Conservation (phyloP, 176 grass and related monocot species). For the Musa schizocarpa region DNA sequence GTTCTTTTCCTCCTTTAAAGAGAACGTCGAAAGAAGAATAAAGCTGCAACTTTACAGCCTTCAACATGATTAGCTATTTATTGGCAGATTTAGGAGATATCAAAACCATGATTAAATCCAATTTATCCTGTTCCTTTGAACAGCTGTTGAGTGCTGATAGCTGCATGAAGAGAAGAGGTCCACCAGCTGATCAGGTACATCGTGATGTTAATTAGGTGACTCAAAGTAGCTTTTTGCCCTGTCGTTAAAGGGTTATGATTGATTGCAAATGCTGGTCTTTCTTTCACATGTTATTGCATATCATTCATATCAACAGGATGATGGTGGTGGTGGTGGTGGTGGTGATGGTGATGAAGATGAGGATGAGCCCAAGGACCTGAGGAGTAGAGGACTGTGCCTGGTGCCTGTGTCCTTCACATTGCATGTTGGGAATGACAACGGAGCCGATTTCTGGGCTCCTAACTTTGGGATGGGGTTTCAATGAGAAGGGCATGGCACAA, state of each 20-base stretch:
- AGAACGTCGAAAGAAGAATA: neutral
- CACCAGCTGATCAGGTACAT: slow-evolving; percentile 19
- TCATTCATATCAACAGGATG: too few species aligned
- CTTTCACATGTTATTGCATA: too few species aligned
- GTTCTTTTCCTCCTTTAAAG: too few species aligned
- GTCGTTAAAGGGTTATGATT: neutral
- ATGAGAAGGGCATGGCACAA: neutral
- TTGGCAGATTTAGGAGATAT: neutral
- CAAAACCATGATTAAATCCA: slow-evolving; percentile 12
- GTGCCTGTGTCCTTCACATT: slow-evolving; percentile 67
- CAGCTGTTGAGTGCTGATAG: slow-evolving; percentile 33
- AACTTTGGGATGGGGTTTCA: slow-evolving; percentile 45
- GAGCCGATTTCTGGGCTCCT: slow-evolving; percentile 63
- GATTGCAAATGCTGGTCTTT: too few species aligned
- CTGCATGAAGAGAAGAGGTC: slow-evolving; percentile 26
- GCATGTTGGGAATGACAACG: slow-evolving; percentile 40
- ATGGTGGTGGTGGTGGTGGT: neutral
- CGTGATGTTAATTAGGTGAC: neutral
- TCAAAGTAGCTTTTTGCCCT: neutral
- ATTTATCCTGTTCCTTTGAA: slow-evolving; percentile 12
- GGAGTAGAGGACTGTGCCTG: slow-evolving; percentile 77
- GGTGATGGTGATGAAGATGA: slow-evolving; percentile 27
- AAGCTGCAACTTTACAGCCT: neutral
- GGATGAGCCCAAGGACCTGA: slow-evolving; percentile 50
- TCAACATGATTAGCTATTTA: neutral